phyloP scores from a whole-genome alignment of 495 filamentous ascomycete genomes.

The Astrothelium subdiscretum region DNA sequence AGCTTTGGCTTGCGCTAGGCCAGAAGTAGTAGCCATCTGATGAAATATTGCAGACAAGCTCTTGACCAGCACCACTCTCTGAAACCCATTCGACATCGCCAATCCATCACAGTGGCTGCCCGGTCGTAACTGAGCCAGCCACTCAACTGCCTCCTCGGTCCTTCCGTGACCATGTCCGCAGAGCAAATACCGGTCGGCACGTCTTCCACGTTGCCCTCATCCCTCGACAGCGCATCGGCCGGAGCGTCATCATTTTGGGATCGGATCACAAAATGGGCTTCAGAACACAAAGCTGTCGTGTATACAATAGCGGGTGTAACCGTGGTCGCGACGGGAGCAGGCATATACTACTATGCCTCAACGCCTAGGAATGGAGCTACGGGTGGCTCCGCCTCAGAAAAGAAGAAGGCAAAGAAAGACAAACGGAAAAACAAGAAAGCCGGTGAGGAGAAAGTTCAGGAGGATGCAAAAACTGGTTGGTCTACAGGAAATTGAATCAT shows the following conservation, averaged over 20 bases:
- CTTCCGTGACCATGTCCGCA: not conserved
- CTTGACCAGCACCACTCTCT: no score
- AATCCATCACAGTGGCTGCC: no score
- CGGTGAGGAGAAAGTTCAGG: constrained; percentile 57
- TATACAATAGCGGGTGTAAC: constrained; percentile 93
- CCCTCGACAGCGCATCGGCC: constrained; percentile 29
- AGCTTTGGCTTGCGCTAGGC: not conserved
- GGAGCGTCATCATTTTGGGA: constrained; percentile 68
- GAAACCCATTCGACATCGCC: no score
- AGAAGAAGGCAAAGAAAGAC: constrained; percentile 51
- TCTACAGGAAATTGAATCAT: not conserved
- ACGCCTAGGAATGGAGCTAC: constrained; percentile 29
- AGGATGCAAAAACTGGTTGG: constrained; percentile 48
- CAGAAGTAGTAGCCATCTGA: not conserved
- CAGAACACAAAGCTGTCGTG: constrained; percentile 87
- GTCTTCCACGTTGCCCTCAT: not conserved
- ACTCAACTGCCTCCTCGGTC: no score
- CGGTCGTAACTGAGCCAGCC: no score
- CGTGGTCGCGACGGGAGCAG: constrained; percentile 81
- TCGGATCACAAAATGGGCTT: constrained; percentile 80
- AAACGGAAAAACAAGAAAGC: constrained; percentile 42
- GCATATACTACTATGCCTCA: constrained; percentile 68
- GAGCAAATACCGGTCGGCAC: not conserved
- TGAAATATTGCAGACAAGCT: not conserved
- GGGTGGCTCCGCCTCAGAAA: constrained; percentile 26